Conservation (phyloP, 2,329 filamentous ascomycete species). For the Ophiocordyceps robertsii region DNA sequence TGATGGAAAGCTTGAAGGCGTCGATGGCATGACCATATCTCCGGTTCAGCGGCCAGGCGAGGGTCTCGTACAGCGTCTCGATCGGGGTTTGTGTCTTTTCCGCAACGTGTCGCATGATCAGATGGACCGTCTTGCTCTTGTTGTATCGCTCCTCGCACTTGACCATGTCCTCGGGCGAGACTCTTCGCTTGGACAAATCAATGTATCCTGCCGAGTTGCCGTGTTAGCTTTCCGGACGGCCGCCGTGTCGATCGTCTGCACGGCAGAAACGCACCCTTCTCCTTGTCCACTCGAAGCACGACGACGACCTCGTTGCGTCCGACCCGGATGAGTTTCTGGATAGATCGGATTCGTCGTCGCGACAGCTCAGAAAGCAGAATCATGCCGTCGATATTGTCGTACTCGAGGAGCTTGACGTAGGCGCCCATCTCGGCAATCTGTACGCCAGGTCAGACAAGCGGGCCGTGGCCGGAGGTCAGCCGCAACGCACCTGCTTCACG, state of each 20-base stretch:
- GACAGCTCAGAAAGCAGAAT: conserved; percentile 96
- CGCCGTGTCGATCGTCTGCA: neutral
- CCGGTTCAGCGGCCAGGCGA: conserved; percentile 95
- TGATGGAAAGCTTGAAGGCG: conserved; percentile 98
- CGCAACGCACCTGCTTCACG: conserved; percentile 71
- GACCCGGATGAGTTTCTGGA: conserved; percentile 97
- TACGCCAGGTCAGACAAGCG: neutral
- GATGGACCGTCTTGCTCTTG: conserved; percentile 99
- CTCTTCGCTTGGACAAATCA: conserved; percentile 95
- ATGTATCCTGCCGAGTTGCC: conserved; percentile 53
- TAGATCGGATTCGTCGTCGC: conserved; percentile 92
- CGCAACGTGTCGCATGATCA: conserved; percentile 96
- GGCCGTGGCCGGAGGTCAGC: neutral
- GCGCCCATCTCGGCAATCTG: conserved; percentile 99
- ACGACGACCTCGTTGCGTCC: conserved; percentile 98
- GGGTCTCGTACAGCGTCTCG: conserved; percentile 83
- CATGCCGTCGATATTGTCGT: conserved; percentile 99
- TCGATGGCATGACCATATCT: conserved; percentile 95
- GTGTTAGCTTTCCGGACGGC: conserved; percentile 10
- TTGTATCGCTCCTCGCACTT: conserved; percentile 99
- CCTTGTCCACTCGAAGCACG: conserved; percentile 96
- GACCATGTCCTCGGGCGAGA: conserved; percentile 92
- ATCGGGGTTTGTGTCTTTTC: conserved; percentile 95
- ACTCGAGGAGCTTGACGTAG: conserved; percentile 98
- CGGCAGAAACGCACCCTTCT: conserved; percentile 56